Conservation (phyloP, 768 basidiomycete species). For the Boletus speciosus region DNA sequence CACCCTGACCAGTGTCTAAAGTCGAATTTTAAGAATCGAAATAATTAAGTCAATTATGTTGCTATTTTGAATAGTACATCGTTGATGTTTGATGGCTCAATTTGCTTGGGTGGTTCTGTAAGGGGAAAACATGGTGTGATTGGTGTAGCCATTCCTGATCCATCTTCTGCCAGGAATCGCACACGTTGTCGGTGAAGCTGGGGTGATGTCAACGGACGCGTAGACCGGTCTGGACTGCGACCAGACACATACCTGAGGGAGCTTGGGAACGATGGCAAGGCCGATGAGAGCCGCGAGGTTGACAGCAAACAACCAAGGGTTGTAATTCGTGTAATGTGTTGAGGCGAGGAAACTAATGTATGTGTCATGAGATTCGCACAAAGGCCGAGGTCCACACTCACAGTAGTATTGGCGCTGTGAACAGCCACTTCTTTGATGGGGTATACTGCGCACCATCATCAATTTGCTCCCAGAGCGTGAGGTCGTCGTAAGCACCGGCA, state of each 20-base stretch:
- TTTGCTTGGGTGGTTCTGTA: constrained; percentile 38
- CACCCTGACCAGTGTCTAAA: constrained; percentile 18
- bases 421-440: constrained; percentile 95
- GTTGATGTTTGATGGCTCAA: constrained; percentile 38
- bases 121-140: constrained; percentile 54
- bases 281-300: constrained; percentile 77
- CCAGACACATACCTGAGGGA: constrained; percentile 71
- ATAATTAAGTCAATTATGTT: constrained; percentile 15
- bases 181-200: constrained; percentile 83
- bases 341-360: constrained; percentile 82
- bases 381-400: constrained; percentile 39
- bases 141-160: constrained; percentile 66
- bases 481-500: constrained; percentile 93
- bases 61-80: constrained; percentile 44
- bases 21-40: constrained; percentile 5
- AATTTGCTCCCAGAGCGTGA: constrained; percentile 99
- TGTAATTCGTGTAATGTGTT: constrained; percentile 97
- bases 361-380: not conserved
- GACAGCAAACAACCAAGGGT: constrained; percentile 89
- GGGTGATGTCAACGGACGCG: constrained; percentile 14
- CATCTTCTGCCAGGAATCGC: constrained; percentile 65
- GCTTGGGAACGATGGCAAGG: constrained; percentile 87
- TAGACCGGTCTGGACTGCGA: constrained; percentile 2
- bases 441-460: constrained; percentile 99
- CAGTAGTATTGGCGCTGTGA: constrained; percentile 86